A percentile compares a stretch with the other conserved stretches of the same genome.
Conservation (phyloP, 768 basidiomycete genomes). For the Lyophyllum semitale region DNA sequence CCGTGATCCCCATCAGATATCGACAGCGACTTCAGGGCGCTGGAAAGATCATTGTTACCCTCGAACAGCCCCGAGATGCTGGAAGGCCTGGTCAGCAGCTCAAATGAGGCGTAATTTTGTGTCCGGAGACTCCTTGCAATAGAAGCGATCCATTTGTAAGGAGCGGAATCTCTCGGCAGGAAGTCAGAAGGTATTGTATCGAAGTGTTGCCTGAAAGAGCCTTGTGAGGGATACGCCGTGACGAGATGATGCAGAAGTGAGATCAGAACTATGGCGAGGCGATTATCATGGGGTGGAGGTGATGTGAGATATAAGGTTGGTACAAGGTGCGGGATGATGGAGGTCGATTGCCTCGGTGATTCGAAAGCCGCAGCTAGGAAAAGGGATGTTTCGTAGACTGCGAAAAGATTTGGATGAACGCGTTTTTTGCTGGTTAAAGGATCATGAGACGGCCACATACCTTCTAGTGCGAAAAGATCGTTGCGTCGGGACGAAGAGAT, state of each 20-base stretch:
- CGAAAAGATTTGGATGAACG: neutral
- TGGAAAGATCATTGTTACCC: neutral
- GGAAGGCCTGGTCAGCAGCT: constrained; percentile 39
- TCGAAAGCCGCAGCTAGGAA: constrained; percentile 65
- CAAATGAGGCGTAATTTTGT: constrained; percentile 56
- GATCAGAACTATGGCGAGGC: constrained; percentile 40
- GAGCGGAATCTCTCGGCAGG: constrained; percentile 35
- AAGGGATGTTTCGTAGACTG: constrained; percentile 77
- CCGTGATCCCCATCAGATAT: constrained; percentile 6
- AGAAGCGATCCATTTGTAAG: constrained; percentile 51
- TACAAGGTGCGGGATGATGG: constrained; percentile 62
- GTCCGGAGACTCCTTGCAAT: constrained; percentile 54
- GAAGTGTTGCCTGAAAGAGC: constrained; percentile 49
- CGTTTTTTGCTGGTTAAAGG: too few relatives aligned
- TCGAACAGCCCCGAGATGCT: constrained; percentile 23
- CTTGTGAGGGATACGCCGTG: constrained; percentile 65
- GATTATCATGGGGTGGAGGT: constrained; percentile 21
- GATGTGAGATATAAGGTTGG: constrained; percentile 44
- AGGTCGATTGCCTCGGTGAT: constrained; percentile 59
- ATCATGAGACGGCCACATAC: too few relatives aligned
- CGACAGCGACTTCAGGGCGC: constrained; percentile 14
- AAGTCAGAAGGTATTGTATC: constrained; percentile 40
- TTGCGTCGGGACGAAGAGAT: constrained; percentile 58
- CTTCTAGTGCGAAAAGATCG: constrained; percentile 70
- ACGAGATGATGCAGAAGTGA: constrained; percentile 62